phyloP scores from a whole-genome alignment of 192 early-diverging fungal genomes.

The Coemansia sp. region DNA sequence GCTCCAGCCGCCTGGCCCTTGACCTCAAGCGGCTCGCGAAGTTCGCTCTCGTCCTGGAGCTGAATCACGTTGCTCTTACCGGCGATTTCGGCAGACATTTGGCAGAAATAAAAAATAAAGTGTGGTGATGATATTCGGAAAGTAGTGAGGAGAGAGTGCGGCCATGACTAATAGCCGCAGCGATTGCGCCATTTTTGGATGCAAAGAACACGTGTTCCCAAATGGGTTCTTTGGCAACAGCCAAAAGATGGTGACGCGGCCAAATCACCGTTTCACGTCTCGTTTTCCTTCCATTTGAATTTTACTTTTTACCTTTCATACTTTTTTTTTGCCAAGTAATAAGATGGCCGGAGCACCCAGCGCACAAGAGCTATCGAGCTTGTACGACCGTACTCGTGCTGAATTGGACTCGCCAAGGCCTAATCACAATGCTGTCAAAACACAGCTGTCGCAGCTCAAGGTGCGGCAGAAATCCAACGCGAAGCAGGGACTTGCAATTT shows the following conservation, averaged over 20 bases:
- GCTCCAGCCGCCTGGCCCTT: conserved; percentile 12
- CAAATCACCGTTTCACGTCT: not conserved
- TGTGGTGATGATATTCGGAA: no score
- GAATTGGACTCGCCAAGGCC: conserved; percentile 40
- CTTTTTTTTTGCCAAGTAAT: not conserved
- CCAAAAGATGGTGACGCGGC: conserved; percentile 6
- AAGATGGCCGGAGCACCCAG: conserved; percentile 15
- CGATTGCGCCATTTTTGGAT: not conserved
- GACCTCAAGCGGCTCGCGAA: conserved; percentile 34
- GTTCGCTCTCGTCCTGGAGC: conserved; percentile 35
- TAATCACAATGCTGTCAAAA: conserved; percentile 38
- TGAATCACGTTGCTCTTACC: conserved; percentile 24
- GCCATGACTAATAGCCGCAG: not conserved
- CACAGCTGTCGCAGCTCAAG: conserved; percentile 53
- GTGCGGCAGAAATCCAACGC: conserved; percentile 13
- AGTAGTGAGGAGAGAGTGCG: not conserved
- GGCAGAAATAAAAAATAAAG: not conserved
- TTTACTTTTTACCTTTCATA: not conserved
- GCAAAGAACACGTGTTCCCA: not conserved
- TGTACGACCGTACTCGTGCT: conserved; percentile 38
- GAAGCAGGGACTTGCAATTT: not conserved
- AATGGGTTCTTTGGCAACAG: not conserved
- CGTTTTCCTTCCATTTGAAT: not conserved
- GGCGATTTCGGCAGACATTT: conserved; percentile 8
- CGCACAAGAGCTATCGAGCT: conserved; percentile 11